Conservation (phyloP, 1,284 basidiomycete species). For the Cryptococcus neoformans region DNA sequence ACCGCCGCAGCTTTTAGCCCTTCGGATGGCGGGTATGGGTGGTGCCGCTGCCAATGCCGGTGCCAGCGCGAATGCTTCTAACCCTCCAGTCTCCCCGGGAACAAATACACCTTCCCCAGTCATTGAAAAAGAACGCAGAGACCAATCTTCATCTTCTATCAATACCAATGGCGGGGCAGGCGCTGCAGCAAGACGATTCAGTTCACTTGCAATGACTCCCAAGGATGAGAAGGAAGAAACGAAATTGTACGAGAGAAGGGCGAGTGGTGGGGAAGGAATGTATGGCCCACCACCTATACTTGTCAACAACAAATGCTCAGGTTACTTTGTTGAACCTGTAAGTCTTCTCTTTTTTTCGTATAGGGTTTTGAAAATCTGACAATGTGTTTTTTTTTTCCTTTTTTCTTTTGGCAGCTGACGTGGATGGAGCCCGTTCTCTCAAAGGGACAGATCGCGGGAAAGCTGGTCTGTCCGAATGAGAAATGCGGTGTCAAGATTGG, state of each 20-base stretch:
- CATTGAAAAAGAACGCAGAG: not conserved
- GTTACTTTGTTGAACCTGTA: constrained; percentile 95
- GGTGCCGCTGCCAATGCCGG: constrained; percentile 4
- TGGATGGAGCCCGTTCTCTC: constrained; percentile 89
- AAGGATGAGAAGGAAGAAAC: constrained; percentile 7
- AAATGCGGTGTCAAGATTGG: constrained; percentile 89
- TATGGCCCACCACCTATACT: constrained; percentile 62
- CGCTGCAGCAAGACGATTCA: constrained; percentile 22
- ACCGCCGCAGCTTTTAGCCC: constrained; percentile 43
- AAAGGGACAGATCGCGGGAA: constrained; percentile 72
- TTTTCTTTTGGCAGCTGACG: constrained; percentile 59
- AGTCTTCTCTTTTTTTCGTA: constrained; percentile 33
- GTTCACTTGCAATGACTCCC: constrained; percentile 35
- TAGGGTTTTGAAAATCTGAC: not conserved
- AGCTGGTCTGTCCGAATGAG: constrained; percentile 85
- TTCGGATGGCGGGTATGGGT: constrained; percentile 21
- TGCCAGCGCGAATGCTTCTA: constrained; percentile 19
- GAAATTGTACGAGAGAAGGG: constrained; percentile 2
- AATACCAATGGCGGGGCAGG: not conserved
- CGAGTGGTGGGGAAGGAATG: not conserved
- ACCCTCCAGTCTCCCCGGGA: constrained; percentile 25
- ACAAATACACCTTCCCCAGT: not conserved
- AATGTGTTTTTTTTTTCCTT: not conserved
- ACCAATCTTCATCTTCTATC: constrained; percentile 2
- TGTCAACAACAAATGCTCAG: constrained; percentile 75